A percentile compares a stretch with the other conserved stretches of the same genome.
These are phyloP conservation scores for Epichloe aotearoae DNA, from an alignment of 2,329 filamentous ascomycete species.

Conservation along the genomic window DNA sequence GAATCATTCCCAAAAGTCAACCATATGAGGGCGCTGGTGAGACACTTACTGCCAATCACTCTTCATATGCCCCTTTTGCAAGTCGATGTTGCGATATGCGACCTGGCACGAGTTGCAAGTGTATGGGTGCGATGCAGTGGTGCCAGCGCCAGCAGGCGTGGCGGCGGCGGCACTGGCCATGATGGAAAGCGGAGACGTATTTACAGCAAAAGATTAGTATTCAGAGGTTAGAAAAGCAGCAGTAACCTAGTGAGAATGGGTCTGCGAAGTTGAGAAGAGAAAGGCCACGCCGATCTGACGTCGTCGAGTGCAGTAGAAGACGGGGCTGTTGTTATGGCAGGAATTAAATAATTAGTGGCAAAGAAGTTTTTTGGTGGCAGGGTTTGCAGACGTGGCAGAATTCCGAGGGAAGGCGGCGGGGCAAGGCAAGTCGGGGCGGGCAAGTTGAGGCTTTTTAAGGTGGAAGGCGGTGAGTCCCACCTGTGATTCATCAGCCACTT, in stretches of 20 bases:
- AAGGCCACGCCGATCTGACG: background rate
- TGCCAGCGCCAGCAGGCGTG: conserved; percentile 18
- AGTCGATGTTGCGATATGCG: conserved; percentile 84
- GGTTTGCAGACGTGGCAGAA: conserved; percentile 6
- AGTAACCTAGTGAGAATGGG: background rate
- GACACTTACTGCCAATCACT: conserved; percentile 88
- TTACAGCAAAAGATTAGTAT: background rate
- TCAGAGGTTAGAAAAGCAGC: background rate
- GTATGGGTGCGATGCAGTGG: conserved; percentile 60
- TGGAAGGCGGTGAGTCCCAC: conserved; percentile 1
- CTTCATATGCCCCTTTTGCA: conserved; percentile 93
- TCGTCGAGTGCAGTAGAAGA: background rate
- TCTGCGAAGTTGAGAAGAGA: background rate
- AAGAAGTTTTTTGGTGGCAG: conserved; percentile 16
- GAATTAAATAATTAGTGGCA: conserved; percentile 13
- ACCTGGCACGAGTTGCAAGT: conserved; percentile 98
- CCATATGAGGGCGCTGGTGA: background rate
- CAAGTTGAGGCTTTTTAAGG: background rate
- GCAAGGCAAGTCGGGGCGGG: background rate
- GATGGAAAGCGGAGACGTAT: conserved; percentile 6
- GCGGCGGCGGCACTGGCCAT: conserved; percentile 33
- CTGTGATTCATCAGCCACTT: no score
- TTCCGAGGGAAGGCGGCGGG: background rate
- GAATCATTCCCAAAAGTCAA: background rate
- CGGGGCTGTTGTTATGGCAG: conserved; percentile 2